phyloP scores from a whole-genome alignment of 2,329 filamentous ascomycete species.

The Xylariaceae sp. region DNA sequence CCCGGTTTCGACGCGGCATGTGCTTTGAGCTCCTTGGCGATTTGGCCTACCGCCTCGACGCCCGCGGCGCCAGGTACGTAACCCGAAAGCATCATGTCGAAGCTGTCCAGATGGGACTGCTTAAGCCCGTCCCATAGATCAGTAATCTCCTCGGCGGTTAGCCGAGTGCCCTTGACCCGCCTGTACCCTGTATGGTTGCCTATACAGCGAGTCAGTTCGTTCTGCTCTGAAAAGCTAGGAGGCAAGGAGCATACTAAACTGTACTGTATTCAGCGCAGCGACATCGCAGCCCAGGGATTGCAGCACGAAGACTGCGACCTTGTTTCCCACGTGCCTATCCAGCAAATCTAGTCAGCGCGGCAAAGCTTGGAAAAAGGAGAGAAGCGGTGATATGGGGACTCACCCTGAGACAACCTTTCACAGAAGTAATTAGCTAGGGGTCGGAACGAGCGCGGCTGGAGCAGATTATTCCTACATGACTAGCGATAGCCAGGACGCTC shows the following conservation, averaged over 20 bases:
- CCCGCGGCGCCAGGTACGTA: constrained; percentile 89
- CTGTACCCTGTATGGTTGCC: constrained; percentile 95
- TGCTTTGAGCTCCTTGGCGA: constrained; percentile 78
- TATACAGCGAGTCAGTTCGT: constrained; percentile 45
- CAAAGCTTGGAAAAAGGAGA: constrained; percentile 21
- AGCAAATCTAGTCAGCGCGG: constrained; percentile 30
- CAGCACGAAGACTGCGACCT: constrained; percentile 93
- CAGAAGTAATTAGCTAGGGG: constrained; percentile 40
- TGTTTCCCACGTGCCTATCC: constrained; percentile 92
- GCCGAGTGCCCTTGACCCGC: constrained; percentile 84
- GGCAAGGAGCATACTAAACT: constrained; percentile 81
- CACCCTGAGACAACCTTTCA: constrained; percentile 77
- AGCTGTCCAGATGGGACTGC: constrained; percentile 83
- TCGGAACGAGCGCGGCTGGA: constrained; percentile 26
- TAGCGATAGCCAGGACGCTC: constrained; percentile 84
- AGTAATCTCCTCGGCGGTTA: constrained; percentile 80
- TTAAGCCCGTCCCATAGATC: constrained; percentile 85
- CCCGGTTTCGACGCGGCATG: constrained; percentile 66
- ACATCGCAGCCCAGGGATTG: constrained; percentile 94
- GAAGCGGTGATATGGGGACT: constrained; percentile 45
- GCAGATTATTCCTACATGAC: constrained; percentile 70
- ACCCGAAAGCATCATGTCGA: constrained; percentile 92
- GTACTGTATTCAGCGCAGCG: constrained; percentile 91
- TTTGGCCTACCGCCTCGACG: constrained; percentile 82
- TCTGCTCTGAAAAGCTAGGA: neutral